phyloP scores from a whole-genome alignment of 2,329 filamentous ascomycete species.

The Talaromyces sp. region DNA sequence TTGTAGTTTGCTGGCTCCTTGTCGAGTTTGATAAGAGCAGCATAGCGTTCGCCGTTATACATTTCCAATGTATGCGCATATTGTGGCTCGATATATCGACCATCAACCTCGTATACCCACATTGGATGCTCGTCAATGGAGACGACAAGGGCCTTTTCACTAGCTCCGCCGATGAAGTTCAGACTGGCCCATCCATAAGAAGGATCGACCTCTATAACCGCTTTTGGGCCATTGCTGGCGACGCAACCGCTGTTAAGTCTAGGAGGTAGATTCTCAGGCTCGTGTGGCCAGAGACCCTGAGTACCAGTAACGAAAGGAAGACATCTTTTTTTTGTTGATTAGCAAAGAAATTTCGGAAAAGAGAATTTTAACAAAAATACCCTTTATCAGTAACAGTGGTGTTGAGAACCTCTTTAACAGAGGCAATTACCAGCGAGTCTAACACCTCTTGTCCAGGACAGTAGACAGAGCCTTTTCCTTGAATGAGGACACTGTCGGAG shows the following conservation, averaged over 20 bases:
- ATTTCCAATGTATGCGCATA: slow-evolving; percentile 28
- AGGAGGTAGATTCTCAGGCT: slow-evolving; percentile 11
- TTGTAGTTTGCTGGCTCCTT: slow-evolving; percentile 46
- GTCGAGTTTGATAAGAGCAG: slow-evolving; percentile 40
- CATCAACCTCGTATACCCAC: slow-evolving; percentile 41
- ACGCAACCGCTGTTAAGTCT: slow-evolving; percentile 10
- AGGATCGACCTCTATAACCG: slow-evolving; percentile 28
- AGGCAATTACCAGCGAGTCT: slow-evolving; percentile 2
- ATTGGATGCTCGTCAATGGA: slow-evolving; percentile 42
- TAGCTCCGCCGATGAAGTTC: slow-evolving; percentile 33
- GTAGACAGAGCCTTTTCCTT: slow-evolving; percentile 45
- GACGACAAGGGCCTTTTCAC: slow-evolving; percentile 26
- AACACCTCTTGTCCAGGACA: slow-evolving; percentile 8
- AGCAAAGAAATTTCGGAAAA: neutral
- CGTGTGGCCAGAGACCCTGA: slow-evolving; percentile 8
- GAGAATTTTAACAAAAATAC: neutral
- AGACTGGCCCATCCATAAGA: slow-evolving; percentile 29
- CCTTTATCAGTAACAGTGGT: slow-evolving; percentile 18
- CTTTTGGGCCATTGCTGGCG: slow-evolving; percentile 19
- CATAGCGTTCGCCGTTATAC: slow-evolving; percentile 35
- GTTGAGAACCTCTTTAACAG: slow-evolving; percentile 10
- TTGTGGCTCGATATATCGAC: slow-evolving; percentile 37
- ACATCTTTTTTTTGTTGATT: neutral
- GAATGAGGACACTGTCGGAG: slow-evolving; percentile 57
- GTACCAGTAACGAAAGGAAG: slow-evolving; percentile 6